Evolutionary conservation across 2,329 filamentous ascomycete genomes (phyloP), one percentile per base, ranked within the genome.

Genomic region (Cladorrhinum sp.): DNA sequence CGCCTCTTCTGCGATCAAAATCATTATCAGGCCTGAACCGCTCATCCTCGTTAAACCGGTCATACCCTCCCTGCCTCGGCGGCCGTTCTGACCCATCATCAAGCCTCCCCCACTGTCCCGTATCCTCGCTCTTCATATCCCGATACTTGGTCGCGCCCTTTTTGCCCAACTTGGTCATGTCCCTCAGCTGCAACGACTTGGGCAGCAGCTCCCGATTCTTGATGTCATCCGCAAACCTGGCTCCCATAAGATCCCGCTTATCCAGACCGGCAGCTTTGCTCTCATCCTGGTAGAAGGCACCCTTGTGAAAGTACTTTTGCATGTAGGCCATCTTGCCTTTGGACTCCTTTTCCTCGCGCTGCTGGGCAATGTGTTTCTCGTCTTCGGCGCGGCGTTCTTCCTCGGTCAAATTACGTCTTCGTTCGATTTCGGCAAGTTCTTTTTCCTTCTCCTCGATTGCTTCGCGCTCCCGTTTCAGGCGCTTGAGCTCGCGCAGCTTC

Each of bases 281-380:
- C 68, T 96, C 90, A 57, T 93, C 91, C 67, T 89, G 90, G 79
- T 91, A 98, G 79, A 98, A 99, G 16, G 95, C 95, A 54, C 95
- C 95, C 77, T 93, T 94, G 81, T 99, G 95, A 75, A 91, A 93
- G 78, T 98, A 99, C 73, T 93, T 92, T 72, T 97, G 93, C 90
- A 98, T 91, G 74, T 87, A 97, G 1, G 84, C 84, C 82, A 95
- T 91, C 76, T 94, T 89, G 57, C 92, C 92, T 63, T 89, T 88
- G 55, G 80, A 75, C 63, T 90, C 86, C 69, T 91, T 90, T 65
- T 96, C 92, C 64, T 90, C 89, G 68, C 89, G 86, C 75, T 98
- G 94, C 66, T 82, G 81, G 1, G 87, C 87, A 18, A 98, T 78
- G 73, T 86, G 91, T 55, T 83, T 90, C 49, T 87, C 84, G 74